Conservation (phyloP, 2,329 filamentous ascomycete species). For the Esteya vermicola region DNA sequence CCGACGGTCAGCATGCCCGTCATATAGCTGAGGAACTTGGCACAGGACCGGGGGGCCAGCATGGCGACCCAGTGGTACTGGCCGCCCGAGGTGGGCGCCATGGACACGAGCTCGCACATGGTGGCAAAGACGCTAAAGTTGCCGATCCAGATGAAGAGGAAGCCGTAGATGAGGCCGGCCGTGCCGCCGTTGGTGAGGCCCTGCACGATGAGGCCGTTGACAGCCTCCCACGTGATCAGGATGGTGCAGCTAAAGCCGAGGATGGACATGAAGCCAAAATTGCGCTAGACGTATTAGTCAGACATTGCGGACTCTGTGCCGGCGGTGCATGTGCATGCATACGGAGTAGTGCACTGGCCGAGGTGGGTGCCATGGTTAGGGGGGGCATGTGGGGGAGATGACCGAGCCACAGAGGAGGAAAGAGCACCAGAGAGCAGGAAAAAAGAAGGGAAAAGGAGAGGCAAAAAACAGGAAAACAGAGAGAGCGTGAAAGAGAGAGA, state of each 20-base stretch:
- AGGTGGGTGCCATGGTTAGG: too few species aligned
- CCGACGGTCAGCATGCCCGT: slow-evolving; percentile 33
- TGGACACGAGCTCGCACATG: slow-evolving; percentile 25
- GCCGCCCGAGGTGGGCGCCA: slow-evolving; percentile 35
- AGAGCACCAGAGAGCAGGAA: too few species aligned
- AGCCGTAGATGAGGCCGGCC: slow-evolving; percentile 36
- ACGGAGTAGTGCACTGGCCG: too few species aligned
- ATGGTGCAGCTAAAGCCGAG: slow-evolving; percentile 36
- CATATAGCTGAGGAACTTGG: slow-evolving; percentile 39
- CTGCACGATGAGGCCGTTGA: slow-evolving; percentile 17
- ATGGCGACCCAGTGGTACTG: slow-evolving; percentile 47
- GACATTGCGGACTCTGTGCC: background rate
- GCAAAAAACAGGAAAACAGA: too few species aligned
- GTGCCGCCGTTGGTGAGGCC: slow-evolving; percentile 32
- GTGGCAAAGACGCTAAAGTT: slow-evolving; percentile 24
- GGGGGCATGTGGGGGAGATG: background rate
- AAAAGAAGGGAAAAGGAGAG: too few species aligned
- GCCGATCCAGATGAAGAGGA: slow-evolving; percentile 29
- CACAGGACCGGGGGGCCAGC: slow-evolving; percentile 28
- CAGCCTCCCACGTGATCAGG: slow-evolving; percentile 35
- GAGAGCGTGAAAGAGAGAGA: too few species aligned
- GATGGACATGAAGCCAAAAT: slow-evolving; percentile 32
- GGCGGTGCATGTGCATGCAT: too few species aligned
- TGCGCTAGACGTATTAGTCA: slow-evolving; percentile 18
- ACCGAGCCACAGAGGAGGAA: too few species aligned